Evolutionary conservation across 2,329 filamentous ascomycete genomes (phyloP), one percentile per base, ranked within the genome.

Genomic region (Conoideocrella luteorostrata): DNA sequence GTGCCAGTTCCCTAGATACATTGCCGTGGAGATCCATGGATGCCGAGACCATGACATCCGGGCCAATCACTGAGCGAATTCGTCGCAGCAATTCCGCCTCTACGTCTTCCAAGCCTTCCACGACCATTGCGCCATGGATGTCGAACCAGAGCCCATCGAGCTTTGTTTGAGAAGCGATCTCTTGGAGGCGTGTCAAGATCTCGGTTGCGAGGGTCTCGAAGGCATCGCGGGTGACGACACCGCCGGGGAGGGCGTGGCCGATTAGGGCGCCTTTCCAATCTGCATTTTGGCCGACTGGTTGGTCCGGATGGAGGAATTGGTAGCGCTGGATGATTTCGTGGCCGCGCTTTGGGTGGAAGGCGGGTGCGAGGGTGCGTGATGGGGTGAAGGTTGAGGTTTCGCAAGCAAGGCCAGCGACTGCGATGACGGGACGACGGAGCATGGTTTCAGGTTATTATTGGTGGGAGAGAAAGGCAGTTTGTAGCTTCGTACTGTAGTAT

Each of bases 11-110:
- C 5, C 63, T 61, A 7, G 72, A 75, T 7, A 77, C 72, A 48
- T 77, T 77, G 3, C 74, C 74, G 51, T 77, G 74, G 15, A 77
- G 58, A 50, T 77, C 74, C 73, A 77, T 77, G 0, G 71, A 75
- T 0, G 74, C 70, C 2, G 72, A 75, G 5, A 77, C 69, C 11
- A 76, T 45, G 7, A 71, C 68, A 17, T 65, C 52, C 0, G 64
- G 55, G 0, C 74, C 73, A 17, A 75, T 63, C 3, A 74, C 66
- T 1, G 39, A 46, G 3, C 73, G 62, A 11, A 74, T 64, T 0
- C 71, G 68, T 11, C 56, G 54, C 17, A 77, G 58, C 22, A 77
- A 65, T 43, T 74, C 68, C 2, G 61, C 64, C 46, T 77, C 74
- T 2, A 56, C 57, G 50, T 77, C 74, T 29, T 71, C 65, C 5